Conservation (phyloP, 768 basidiomycete genomes). For the Boletus reticulatus region DNA sequence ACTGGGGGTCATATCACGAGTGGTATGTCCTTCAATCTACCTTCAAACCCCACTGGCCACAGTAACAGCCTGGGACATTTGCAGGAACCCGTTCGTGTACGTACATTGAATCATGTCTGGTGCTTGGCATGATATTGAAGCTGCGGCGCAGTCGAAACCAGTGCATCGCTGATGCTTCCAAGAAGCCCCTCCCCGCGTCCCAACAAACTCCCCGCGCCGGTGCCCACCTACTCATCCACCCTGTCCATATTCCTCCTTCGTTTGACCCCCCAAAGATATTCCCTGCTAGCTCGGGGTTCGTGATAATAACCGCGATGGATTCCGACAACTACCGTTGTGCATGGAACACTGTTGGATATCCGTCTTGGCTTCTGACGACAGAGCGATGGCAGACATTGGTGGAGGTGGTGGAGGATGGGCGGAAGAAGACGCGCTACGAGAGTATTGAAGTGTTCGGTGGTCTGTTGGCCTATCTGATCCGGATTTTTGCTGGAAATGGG, state of each 20-base stretch:
- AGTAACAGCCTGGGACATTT: background rate
- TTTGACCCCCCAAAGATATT: slow-evolving; percentile 38
- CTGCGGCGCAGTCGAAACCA: slow-evolving; percentile 45
- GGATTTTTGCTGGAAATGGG: slow-evolving; percentile 40
- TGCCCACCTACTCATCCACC: slow-evolving; percentile 42
- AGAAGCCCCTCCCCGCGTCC: slow-evolving; percentile 34
- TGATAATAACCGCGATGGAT: slow-evolving; percentile 50
- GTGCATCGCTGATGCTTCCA: slow-evolving; percentile 41
- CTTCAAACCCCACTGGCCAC: background rate
- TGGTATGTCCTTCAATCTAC: slow-evolving; percentile 44
- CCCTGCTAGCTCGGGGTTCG: slow-evolving; percentile 41
- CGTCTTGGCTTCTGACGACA: slow-evolving; percentile 47
- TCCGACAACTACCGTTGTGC: slow-evolving; percentile 52
- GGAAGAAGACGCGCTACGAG: slow-evolving; percentile 58
- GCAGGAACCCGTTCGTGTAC: slow-evolving; percentile 65
- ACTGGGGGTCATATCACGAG: slow-evolving; percentile 59
- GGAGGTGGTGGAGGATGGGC: slow-evolving; percentile 42
- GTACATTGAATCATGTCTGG: slow-evolving; percentile 16
- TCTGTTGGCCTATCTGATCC: slow-evolving; percentile 51
- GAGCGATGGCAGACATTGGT: slow-evolving; percentile 65
- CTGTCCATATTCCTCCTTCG: slow-evolving; percentile 61
- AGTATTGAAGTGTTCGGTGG: slow-evolving; percentile 61
- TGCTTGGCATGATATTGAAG: background rate
- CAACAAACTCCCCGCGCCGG: slow-evolving; percentile 53
- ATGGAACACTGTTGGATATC: slow-evolving; percentile 47